phyloP scores from a whole-genome alignment of 1,284 basidiomycete species.

The Microbotryum intermedium region DNA sequence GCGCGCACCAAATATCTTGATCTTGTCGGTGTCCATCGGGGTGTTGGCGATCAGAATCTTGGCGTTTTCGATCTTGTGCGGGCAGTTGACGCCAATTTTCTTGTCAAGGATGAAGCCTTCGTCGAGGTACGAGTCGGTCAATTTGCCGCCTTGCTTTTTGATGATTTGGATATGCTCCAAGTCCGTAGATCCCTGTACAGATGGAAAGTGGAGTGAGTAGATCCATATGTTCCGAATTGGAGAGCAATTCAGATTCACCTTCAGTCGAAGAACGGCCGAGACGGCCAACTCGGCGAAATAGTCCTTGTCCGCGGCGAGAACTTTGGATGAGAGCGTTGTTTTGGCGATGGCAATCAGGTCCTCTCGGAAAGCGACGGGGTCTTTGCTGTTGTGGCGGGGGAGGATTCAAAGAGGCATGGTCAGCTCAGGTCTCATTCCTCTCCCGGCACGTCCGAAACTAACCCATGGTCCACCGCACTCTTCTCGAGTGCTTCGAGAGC shows the following conservation, averaged over 20 bases:
- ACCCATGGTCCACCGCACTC: slow-evolving; percentile 77
- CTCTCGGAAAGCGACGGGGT: slow-evolving; percentile 66
- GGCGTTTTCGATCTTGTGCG: slow-evolving; percentile 87
- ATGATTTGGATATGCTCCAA: slow-evolving; percentile 99
- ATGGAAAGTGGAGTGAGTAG: neutral
- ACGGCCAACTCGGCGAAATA: slow-evolving; percentile 99
- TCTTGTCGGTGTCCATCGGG: slow-evolving; percentile 99
- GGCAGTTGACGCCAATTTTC: slow-evolving; percentile 86
- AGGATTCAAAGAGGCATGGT: slow-evolving; percentile 20
- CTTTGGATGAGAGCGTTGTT: slow-evolving; percentile 94
- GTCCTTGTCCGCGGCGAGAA: slow-evolving; percentile 91
- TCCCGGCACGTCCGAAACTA: slow-evolving; percentile 36
- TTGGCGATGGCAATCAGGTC: slow-evolving; percentile 94
- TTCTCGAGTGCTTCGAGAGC: slow-evolving; percentile 76
- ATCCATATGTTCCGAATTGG: neutral
- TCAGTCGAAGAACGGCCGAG: slow-evolving; percentile 87
- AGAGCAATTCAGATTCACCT: slow-evolving; percentile 43
- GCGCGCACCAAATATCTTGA: slow-evolving; percentile 96
- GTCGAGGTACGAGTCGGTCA: slow-evolving; percentile 96
- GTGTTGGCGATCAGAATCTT: slow-evolving; percentile 98
- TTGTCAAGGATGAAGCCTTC: slow-evolving; percentile 99
- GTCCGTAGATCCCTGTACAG: slow-evolving; percentile 73
- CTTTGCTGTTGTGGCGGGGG: slow-evolving; percentile 47
- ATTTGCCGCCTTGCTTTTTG: slow-evolving; percentile 97
- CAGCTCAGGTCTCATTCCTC: neutral